Percentiles rank a stretch among this genome's conserved stretches.
Evolutionary conservation across 176 grass and related monocot species (phyloP).

Genomic region (Microstegium vimineum): DNA sequence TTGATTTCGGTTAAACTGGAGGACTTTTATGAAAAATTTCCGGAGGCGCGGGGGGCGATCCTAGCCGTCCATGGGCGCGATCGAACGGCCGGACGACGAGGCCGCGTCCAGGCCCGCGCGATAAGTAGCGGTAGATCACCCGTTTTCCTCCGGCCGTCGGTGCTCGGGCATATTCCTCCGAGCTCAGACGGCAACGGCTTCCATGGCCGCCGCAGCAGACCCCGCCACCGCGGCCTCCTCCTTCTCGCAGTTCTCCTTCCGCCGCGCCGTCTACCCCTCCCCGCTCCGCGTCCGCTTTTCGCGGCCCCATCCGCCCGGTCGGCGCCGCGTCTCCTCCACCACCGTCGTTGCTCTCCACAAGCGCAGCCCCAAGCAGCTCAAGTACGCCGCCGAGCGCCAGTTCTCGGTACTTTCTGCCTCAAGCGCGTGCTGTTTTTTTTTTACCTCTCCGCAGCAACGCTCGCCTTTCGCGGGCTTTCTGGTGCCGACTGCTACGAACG

Average conservation of each 20-base stretch:
- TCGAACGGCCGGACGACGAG: too few species aligned
- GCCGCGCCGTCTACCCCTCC: slow-evolving; percentile 18
- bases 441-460: neutral
- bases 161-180: neutral
- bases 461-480: neutral
- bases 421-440: neutral
- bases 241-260: slow-evolving; percentile 17
- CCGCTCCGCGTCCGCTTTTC: neutral
- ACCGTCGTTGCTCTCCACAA: slow-evolving; percentile 57
- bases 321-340: slow-evolving; percentile 7
- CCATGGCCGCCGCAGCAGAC: slow-evolving; percentile 17
- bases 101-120: too few species aligned
- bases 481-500: neutral
- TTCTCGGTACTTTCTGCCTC: slow-evolving; percentile 51
- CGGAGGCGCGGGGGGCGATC: too few species aligned
- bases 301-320: neutral
- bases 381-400: slow-evolving; percentile 64
- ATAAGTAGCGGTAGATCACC: too few species aligned
- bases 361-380: slow-evolving; percentile 85
- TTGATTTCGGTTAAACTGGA: too few species aligned
- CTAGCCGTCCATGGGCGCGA: too few species aligned
- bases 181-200: neutral
- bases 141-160: neutral
- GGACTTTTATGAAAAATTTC: too few species aligned
- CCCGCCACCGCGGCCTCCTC: neutral